Conservation (phyloP, 306 rosid species). For the Adenanthera pavonina region DNA sequence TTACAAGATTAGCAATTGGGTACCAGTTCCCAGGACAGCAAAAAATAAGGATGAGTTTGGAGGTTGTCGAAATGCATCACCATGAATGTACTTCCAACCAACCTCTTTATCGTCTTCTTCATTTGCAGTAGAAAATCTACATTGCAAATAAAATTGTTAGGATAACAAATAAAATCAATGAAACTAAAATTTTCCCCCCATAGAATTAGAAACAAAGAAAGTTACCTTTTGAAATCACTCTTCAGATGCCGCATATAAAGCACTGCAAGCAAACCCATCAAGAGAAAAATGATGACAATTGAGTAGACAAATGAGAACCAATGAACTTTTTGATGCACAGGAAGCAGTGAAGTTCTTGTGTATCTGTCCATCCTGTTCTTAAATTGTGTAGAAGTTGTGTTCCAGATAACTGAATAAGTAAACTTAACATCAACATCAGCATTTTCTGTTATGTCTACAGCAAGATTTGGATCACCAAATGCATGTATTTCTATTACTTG, state of each 20-base stretch:
- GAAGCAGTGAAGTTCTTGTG: conserved; percentile 64
- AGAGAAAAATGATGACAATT: conserved; percentile 66
- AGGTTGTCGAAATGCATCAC: conserved; percentile 81
- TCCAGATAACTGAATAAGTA: conserved; percentile 85
- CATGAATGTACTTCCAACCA: conserved; percentile 81
- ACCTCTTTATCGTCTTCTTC: conserved; percentile 82
- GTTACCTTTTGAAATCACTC: conserved; percentile 79
- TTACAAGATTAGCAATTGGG: conserved; percentile 85
- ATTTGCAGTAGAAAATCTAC: conserved; percentile 61
- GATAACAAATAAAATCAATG: conserved; percentile 31
- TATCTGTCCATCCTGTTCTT: conserved; percentile 78
- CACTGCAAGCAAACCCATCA: conserved; percentile 75
- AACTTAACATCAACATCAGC: conserved; percentile 63
- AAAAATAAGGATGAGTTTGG: conserved; percentile 66
- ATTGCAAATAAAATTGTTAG: conserved; percentile 29
- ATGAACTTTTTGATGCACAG: conserved; percentile 66
- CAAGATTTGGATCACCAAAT: conserved; percentile 72
- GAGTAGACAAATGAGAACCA: conserved; percentile 88
- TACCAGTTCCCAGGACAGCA: conserved; percentile 81
- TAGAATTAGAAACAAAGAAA: conserved; percentile 37
- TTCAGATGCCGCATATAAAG: conserved; percentile 71
- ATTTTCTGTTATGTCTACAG: conserved; percentile 68
- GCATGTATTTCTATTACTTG: conserved; percentile 68
- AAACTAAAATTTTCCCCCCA: neutral
- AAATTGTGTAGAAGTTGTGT: conserved; percentile 51